These are phyloP conservation scores for Beta vulgaris DNA, from an alignment of 148 eudicot species.

Conservation along the genomic window DNA sequence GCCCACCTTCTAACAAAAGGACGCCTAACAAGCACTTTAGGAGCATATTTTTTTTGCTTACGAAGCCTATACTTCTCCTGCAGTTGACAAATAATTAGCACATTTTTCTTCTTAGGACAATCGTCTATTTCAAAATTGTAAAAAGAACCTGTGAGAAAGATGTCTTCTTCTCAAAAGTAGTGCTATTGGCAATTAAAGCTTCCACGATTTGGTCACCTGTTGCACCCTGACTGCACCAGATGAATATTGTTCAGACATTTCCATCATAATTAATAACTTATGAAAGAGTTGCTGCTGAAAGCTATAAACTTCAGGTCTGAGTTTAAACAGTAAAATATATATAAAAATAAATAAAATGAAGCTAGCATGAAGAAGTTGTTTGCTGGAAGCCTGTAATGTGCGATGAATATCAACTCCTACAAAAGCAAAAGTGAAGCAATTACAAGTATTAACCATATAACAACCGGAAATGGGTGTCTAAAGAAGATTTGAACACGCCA, in stretches of 20 bases:
- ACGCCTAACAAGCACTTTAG: constrained; percentile 81
- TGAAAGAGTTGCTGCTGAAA: neutral
- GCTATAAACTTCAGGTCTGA: neutral
- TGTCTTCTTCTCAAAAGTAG: constrained; percentile 94
- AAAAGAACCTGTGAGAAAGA: constrained; percentile 81
- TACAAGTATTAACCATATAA: no score
- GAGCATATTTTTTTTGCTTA: constrained; percentile 98
- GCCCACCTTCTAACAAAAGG: constrained; percentile 83
- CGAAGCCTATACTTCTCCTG: constrained; percentile 89
- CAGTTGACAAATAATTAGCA: constrained; percentile 28
- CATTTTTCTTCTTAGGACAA: neutral
- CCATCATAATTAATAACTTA: neutral
- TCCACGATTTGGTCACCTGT: constrained; percentile 82
- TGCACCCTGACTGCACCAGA: constrained; percentile 68
- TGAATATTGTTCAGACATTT: constrained; percentile 10
- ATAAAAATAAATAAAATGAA: neutral
- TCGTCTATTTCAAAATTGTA: neutral
- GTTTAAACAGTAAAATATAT: neutral
- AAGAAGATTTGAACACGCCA: no score
- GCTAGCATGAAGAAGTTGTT: neutral
- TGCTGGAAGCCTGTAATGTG: neutral
- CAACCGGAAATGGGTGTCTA: no score
- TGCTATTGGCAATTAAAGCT: constrained; percentile 90
- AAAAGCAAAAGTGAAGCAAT: no score
- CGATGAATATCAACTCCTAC: neutral